phyloP scores from a whole-genome alignment of 768 basidiomycete genomes.

The Lactifluus rugatus region DNA sequence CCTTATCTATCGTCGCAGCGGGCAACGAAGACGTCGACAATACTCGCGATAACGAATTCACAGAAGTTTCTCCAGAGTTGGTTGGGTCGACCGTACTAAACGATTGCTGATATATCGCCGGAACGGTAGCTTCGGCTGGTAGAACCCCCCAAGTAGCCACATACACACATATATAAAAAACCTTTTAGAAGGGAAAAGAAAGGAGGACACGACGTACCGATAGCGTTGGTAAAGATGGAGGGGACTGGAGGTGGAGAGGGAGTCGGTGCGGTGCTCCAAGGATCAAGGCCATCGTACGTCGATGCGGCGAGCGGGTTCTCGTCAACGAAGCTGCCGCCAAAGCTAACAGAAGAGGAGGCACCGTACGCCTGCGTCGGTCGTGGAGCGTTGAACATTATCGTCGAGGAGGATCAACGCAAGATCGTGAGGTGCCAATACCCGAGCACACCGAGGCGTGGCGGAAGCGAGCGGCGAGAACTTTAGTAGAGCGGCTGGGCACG shows the following conservation, averaged over 20 bases:
- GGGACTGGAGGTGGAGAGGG: constrained; percentile 54
- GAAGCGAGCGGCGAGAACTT: not conserved
- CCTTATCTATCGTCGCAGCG: constrained; percentile 75
- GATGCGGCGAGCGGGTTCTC: constrained; percentile 64
- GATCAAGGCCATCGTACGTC: constrained; percentile 63
- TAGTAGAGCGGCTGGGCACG: too few species aligned
- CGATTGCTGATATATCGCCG: constrained; percentile 63
- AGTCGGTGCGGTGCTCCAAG: constrained; percentile 64
- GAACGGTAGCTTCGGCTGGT: constrained; percentile 70
- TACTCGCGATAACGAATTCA: constrained; percentile 74
- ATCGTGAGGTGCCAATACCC: too few species aligned
- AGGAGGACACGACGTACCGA: constrained; percentile 3
- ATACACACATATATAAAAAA: too few species aligned
- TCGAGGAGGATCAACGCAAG: not conserved
- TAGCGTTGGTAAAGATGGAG: constrained; percentile 29
- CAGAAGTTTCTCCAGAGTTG: constrained; percentile 67
- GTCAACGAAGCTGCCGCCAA: constrained; percentile 66
- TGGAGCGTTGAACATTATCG: constrained; percentile 76
- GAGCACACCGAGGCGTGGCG: not conserved
- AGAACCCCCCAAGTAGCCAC: too few species aligned
- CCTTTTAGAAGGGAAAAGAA: too few species aligned
- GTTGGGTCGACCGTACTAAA: constrained; percentile 65
- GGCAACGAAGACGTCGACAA: constrained; percentile 69
- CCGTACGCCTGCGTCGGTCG: constrained; percentile 63
- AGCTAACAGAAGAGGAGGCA: constrained; percentile 42